phyloP scores from a whole-genome alignment of 1,284 basidiomycete species.

The Cryptococcus sp. region DNA sequence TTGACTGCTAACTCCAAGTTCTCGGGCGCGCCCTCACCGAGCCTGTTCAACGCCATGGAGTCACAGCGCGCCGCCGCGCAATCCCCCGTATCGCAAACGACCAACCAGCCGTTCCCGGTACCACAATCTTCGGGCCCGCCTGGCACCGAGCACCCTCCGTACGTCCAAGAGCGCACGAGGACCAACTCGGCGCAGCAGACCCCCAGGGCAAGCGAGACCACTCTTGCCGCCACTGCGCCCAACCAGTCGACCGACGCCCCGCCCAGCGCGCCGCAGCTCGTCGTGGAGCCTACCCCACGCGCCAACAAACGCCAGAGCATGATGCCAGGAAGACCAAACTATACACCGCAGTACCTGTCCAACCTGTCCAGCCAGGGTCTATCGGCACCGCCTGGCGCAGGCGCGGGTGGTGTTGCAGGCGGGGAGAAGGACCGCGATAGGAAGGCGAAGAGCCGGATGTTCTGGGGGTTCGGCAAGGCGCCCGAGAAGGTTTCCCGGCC shows the following conservation, averaged over 20 bases:
- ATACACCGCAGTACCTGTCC: slow-evolving; percentile 34
- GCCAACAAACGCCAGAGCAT: slow-evolving; percentile 42
- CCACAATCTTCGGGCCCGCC: not conserved
- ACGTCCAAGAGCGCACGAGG: not conserved
- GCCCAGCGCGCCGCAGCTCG: slow-evolving; percentile 5
- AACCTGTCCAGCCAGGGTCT: slow-evolving; percentile 38
- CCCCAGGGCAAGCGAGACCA: not conserved
- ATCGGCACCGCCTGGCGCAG: slow-evolving; percentile 28
- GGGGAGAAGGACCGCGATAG: slow-evolving; percentile 63
- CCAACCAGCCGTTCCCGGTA: slow-evolving; percentile 18
- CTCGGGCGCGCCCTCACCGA: slow-evolving; percentile 52
- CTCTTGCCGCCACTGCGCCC: slow-evolving; percentile 4
- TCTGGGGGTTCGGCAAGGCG: slow-evolving; percentile 67
- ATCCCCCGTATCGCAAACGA: slow-evolving; percentile 10
- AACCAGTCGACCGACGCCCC: slow-evolving; percentile 13
- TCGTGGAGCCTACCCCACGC: slow-evolving; percentile 24
- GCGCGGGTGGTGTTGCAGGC: slow-evolving; percentile 19
- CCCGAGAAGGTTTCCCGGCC: slow-evolving; percentile 58
- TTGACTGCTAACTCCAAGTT: slow-evolving; percentile 64
- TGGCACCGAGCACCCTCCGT: not conserved
- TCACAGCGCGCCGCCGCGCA: slow-evolving; percentile 34
- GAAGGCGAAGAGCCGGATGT: slow-evolving; percentile 82
- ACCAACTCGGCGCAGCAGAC: slow-evolving; percentile 1
- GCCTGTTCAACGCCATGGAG: slow-evolving; percentile 48
- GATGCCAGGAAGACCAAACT: slow-evolving; percentile 35